phyloP scores from a whole-genome alignment of 192 early-diverging fungal species.

The Radiomyces spectabilis region DNA sequence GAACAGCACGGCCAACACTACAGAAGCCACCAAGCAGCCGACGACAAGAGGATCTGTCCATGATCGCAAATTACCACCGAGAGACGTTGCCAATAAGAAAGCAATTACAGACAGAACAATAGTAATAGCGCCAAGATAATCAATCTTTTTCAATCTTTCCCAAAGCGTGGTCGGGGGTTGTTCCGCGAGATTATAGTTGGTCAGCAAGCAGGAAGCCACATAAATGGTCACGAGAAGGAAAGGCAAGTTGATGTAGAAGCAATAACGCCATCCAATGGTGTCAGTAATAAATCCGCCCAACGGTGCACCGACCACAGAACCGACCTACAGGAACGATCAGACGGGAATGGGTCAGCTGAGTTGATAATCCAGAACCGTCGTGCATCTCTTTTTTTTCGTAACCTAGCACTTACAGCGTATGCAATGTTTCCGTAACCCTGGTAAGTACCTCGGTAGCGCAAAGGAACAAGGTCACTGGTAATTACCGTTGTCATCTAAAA shows the following conservation, averaged over 20 bases:
- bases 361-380: too few relatives aligned
- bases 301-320: conserved; percentile 7
- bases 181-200: conserved; percentile 27
- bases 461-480: conserved; percentile 63
- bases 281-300: conserved; percentile 46
- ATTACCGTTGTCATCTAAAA: conserved; percentile 52
- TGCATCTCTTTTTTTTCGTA: too few relatives aligned
- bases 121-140: conserved; percentile 36
- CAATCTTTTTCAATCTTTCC: conserved; percentile 41
- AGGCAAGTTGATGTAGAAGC: conserved; percentile 72
- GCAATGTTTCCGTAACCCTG: conserved; percentile 24
- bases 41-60: conserved; percentile 44
- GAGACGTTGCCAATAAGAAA: conserved; percentile 42
- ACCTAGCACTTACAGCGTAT: conserved; percentile 6
- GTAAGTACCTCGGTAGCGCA: conserved; percentile 61
- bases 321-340: not conserved
- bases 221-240: conserved; percentile 40
- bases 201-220: conserved; percentile 33
- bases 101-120: conserved; percentile 27
- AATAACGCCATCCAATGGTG: conserved; percentile 41
- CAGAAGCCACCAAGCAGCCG: conserved; percentile 27
- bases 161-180: conserved; percentile 45
- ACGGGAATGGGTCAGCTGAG: too few relatives aligned
- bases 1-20: conserved; percentile 27
- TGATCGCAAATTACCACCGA: conserved; percentile 45